A percentile compares a stretch with the other conserved stretches of the same genome.
These are phyloP conservation scores for Glycine tomentella DNA, from an alignment of 306 rosid species.

Conservation along the genomic window DNA sequence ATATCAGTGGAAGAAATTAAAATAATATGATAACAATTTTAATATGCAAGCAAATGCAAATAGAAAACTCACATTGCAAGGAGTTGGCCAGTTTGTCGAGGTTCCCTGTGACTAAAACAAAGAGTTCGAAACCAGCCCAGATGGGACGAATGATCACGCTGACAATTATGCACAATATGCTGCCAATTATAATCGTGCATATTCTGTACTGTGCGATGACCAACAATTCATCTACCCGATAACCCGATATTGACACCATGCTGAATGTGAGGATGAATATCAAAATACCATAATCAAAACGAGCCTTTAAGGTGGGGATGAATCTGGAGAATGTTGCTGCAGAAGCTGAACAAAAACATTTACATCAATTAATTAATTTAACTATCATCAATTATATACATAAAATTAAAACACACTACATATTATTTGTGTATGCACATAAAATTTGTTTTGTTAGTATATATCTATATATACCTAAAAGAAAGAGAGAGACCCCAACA, in stretches of 20 bases:
- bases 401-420: too few species aligned
- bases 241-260: slow-evolving; percentile 75
- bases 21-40: background rate
- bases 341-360: slow-evolving; percentile 61
- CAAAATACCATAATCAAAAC: slow-evolving; percentile 84
- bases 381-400: background rate
- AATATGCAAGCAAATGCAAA: background rate
- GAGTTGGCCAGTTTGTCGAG: slow-evolving; percentile 81
- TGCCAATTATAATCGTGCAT: slow-evolving; percentile 74
- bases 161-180: slow-evolving; percentile 63
- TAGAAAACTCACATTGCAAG: slow-evolving; percentile 61
- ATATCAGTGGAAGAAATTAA: too few species aligned
- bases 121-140: slow-evolving; percentile 94
- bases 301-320: slow-evolving; percentile 74
- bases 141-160: slow-evolving; percentile 69
- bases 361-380: background rate
- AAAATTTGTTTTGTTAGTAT: background rate
- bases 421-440: too few species aligned
- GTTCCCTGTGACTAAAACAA: slow-evolving; percentile 56
- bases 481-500: slow-evolving; percentile 66
- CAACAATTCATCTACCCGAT: slow-evolving; percentile 61
- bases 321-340: slow-evolving; percentile 87
- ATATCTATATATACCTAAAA: slow-evolving; percentile 60
- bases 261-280: slow-evolving; percentile 91
- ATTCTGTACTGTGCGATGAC: slow-evolving; percentile 63